Percentiles rank a stretch among this genome's conserved stretches.
Conservation (phyloP, 2,329 filamentous ascomycete genomes). For the Chrysoporthe cubensis region DNA sequence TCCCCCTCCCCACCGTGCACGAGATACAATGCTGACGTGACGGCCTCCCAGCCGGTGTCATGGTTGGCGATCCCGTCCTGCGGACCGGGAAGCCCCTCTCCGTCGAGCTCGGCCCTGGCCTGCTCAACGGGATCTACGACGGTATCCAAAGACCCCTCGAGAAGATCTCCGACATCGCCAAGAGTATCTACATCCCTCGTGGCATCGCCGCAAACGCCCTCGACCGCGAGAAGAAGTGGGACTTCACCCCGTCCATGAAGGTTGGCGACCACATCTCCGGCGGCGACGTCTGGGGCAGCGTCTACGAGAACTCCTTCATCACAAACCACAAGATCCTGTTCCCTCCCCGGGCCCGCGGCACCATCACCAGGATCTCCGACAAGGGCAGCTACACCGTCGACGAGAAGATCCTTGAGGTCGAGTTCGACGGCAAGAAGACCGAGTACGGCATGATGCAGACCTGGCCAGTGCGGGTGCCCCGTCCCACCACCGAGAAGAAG, state of each 20-base stretch:
- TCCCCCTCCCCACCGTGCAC: background rate
- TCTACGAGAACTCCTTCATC: slow-evolving; percentile 95
- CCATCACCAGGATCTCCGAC: slow-evolving; percentile 85
- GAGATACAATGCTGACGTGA: slow-evolving; percentile 27
- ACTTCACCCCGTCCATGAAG: slow-evolving; percentile 89
- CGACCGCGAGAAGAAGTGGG: slow-evolving; percentile 92
- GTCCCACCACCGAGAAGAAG: slow-evolving; percentile 89
- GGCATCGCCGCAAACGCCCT: slow-evolving; percentile 87
- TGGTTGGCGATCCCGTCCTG: slow-evolving; percentile 88
- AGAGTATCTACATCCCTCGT: slow-evolving; percentile 97
- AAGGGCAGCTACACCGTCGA: slow-evolving; percentile 94
- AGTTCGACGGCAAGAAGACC: slow-evolving; percentile 95
- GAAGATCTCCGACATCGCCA: slow-evolving; percentile 74
- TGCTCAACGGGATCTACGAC: slow-evolving; percentile 99
- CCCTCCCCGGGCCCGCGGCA: slow-evolving; percentile 86
- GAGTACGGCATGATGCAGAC: slow-evolving; percentile 98
- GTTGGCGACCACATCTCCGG: slow-evolving; percentile 97
- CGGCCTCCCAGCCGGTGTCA: slow-evolving; percentile 76
- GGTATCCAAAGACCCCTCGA: slow-evolving; percentile 95
- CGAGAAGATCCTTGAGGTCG: slow-evolving; percentile 91
- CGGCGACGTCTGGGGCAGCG: slow-evolving; percentile 92
- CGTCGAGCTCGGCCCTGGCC: slow-evolving; percentile 92
- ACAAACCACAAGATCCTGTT: slow-evolving; percentile 91
- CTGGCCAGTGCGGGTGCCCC: slow-evolving; percentile 96
- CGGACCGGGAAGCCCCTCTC: slow-evolving; percentile 95